Percentiles rank a stretch among this genome's conserved stretches.
phyloP scores from a whole-genome alignment of 352 stramenopile genomes.

The Phytophthora sp. region DNA sequence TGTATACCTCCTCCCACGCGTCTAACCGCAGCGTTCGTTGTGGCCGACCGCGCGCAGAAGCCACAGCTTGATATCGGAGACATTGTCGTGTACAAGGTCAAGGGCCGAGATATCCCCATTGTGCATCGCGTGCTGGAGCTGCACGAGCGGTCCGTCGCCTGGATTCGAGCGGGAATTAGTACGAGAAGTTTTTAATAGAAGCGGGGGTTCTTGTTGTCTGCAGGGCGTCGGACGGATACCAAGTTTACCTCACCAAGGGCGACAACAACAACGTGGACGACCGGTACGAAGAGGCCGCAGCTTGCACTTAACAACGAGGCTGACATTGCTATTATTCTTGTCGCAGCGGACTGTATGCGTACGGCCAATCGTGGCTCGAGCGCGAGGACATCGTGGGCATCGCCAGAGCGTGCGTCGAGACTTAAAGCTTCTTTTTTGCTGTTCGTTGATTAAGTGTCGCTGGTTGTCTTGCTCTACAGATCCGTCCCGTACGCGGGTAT shows the following conservation, averaged over 20 bases:
- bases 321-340: conserved; percentile 19
- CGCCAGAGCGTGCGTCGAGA: conserved; percentile 81
- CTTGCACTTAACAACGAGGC: neutral
- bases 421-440: neutral
- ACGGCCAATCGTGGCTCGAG: conserved; percentile 98
- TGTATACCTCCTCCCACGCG: neutral
- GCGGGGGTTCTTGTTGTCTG: too few species aligned
- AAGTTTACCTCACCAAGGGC: conserved; percentile 98
- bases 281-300: conserved; percentile 60
- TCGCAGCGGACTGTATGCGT: conserved; percentile 94
- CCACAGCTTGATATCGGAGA: conserved; percentile 85
- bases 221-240: conserved; percentile 80
- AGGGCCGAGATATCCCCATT: conserved; percentile 98
- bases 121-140: conserved; percentile 99
- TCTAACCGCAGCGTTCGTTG: conserved; percentile 2
- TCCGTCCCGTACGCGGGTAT: conserved; percentile 98
- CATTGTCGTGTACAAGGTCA: conserved; percentile 97
- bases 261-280: conserved; percentile 99
- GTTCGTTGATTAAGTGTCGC: neutral
- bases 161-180: too few species aligned
- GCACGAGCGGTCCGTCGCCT: conserved; percentile 82
- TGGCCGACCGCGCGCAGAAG: conserved; percentile 50
- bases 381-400: conserved; percentile 98
- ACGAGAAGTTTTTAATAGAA: too few species aligned
- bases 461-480: conserved; percentile 35